These are phyloP conservation scores for Corinectria fuckeliana DNA, from an alignment of 2,329 filamentous ascomycete genomes.

Conservation along the genomic window DNA sequence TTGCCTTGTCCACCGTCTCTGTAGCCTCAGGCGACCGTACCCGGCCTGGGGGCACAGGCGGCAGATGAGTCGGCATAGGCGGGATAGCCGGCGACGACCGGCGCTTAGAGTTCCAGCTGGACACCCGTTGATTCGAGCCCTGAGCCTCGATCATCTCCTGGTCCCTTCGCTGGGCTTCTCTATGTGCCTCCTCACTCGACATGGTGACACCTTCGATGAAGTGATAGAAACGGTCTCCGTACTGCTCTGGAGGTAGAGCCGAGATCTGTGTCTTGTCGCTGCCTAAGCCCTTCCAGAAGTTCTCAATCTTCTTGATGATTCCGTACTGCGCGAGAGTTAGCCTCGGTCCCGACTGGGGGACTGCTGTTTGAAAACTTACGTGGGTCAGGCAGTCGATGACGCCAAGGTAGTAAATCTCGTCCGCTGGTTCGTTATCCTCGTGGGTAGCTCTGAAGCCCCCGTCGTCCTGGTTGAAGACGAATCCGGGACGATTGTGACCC, in stretches of 20 bases:
- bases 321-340: conserved; percentile 71
- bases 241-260: conserved; percentile 85
- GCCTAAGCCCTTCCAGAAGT: conserved; percentile 95
- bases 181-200: conserved; percentile 81
- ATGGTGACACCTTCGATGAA: conserved; percentile 93
- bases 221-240: conserved; percentile 91
- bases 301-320: conserved; percentile 90
- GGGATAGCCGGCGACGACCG: conserved; percentile 46
- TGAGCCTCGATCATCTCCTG: conserved; percentile 59
- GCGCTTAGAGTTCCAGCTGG: conserved; percentile 47
- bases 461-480: conserved; percentile 92
- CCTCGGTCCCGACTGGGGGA: neutral
- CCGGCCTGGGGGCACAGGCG: conserved; percentile 48
- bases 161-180: conserved; percentile 66
- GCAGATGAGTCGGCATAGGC: conserved; percentile 54
- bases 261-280: conserved; percentile 88
- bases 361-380: conserved; percentile 62
- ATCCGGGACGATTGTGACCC: conserved; percentile 70
- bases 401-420: conserved; percentile 96
- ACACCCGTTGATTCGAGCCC: conserved; percentile 44
- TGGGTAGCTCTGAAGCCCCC: conserved; percentile 93
- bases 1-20: conserved; percentile 50
- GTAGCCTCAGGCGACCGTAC: conserved; percentile 47
- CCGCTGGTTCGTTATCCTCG: conserved; percentile 81
- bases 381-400: conserved; percentile 98